Percentiles rank a stretch among this genome's conserved stretches.
Conservation (phyloP, 345 rosid genomes). For the Nephelium lappaceum region DNA sequence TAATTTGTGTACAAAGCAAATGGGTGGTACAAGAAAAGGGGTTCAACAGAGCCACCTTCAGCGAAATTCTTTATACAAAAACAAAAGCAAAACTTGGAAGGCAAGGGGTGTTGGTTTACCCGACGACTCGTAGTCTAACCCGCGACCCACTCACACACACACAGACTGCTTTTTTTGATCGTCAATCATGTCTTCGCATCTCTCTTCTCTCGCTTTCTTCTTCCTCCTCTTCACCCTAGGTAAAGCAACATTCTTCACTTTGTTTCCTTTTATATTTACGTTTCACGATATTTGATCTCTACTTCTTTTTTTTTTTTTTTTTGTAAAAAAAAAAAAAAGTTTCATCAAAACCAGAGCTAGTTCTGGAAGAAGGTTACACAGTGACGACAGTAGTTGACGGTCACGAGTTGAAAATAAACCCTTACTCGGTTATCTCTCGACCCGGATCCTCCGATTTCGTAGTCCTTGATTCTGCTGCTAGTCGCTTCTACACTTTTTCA, state of each 20-base stretch:
- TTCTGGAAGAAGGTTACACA: slow-evolving; percentile 64
- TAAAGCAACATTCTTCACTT: neutral
- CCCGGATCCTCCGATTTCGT: slow-evolving; percentile 55
- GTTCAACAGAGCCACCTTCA: too few relatives aligned
- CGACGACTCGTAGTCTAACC: too few relatives aligned
- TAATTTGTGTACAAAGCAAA: too few relatives aligned
- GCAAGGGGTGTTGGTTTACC: too few relatives aligned
- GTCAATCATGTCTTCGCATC: slow-evolving; percentile 17
- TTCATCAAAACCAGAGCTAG: slow-evolving; percentile 31
- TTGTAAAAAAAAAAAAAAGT: too few relatives aligned
- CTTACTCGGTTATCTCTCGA: slow-evolving; percentile 39
- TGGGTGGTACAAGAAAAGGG: too few relatives aligned
- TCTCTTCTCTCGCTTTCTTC: slow-evolving; percentile 6
- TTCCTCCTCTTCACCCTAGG: slow-evolving; percentile 2
- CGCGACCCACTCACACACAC: too few relatives aligned
- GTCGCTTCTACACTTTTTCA: slow-evolving; percentile 53
- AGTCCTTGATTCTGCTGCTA: slow-evolving; percentile 46
- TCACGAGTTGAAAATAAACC: slow-evolving; percentile 49
- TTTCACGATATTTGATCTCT: neutral
- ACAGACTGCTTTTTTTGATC: neutral
- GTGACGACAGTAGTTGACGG: slow-evolving; percentile 64
- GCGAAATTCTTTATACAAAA: too few relatives aligned
- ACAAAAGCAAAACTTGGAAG: too few relatives aligned
- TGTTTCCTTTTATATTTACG: neutral
- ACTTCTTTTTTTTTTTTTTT: neutral